A percentile compares a stretch with the other conserved stretches of the same genome.
phyloP scores from a whole-genome alignment of 108 stramenopile genomes.

The Cyclotella kingstonii region DNA sequence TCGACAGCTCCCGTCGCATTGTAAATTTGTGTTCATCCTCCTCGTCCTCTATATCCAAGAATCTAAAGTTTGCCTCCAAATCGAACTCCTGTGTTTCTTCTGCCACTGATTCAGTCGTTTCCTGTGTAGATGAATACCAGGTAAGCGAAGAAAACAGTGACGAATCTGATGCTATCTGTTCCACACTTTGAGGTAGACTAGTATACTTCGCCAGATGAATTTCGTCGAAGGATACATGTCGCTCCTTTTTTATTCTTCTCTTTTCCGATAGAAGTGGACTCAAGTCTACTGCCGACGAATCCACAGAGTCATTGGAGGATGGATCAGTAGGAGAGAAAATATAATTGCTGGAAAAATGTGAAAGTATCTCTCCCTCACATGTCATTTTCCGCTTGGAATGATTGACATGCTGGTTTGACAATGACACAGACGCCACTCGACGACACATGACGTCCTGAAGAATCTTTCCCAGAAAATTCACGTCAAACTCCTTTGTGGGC shows the following conservation, averaged over 20 bases:
- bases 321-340: no score
- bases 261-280: not conserved
- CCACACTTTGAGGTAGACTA: not conserved
- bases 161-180: not conserved
- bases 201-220: not conserved
- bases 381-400: not conserved
- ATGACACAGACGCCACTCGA: not conserved
- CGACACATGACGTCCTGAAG: constrained; percentile 18
- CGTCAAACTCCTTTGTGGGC: constrained; percentile 7
- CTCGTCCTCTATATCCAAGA: constrained; percentile 21
- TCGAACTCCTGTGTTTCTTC: not conserved
- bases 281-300: not conserved
- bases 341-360: no score
- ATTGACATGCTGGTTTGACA: not conserved
- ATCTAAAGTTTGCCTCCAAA: not conserved
- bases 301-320: not conserved
- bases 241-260: not conserved
- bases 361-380: not conserved
- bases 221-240: constrained; percentile 16
- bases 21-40: constrained; percentile 4
- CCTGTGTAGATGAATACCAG: not conserved
- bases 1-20: not conserved
- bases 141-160: not conserved
- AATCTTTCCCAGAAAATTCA: constrained; percentile 26
- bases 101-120: not conserved